phyloP scores from a whole-genome alignment of 768 basidiomycete genomes.

The Albatrellus ellisii region DNA sequence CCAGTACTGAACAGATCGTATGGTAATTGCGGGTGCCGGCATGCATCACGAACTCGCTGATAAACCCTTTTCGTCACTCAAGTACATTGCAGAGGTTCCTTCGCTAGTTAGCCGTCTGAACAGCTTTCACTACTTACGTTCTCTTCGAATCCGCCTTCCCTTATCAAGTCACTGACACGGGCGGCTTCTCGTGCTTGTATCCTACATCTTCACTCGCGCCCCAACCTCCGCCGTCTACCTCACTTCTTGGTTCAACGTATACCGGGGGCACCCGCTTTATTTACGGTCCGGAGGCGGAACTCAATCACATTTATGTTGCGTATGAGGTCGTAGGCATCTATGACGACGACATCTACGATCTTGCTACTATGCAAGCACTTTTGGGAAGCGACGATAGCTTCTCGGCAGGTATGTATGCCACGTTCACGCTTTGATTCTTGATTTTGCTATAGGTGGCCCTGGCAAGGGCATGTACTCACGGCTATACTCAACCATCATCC shows the following conservation, averaged over 20 bases:
- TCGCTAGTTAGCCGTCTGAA: conserved; percentile 15
- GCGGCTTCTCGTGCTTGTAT: conserved; percentile 68
- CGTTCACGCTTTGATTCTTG: background rate
- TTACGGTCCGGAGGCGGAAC: conserved; percentile 46
- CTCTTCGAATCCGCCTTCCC: conserved; percentile 31
- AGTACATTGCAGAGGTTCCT: conserved; percentile 20
- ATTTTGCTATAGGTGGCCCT: conserved; percentile 54
- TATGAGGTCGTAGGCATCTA: conserved; percentile 87
- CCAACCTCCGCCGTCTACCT: conserved; percentile 5
- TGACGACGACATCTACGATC: conserved; percentile 83
- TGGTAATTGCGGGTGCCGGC: conserved; percentile 91
- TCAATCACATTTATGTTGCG: conserved; percentile 86
- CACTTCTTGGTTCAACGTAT: conserved; percentile 45
- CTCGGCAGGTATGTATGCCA: conserved; percentile 56
- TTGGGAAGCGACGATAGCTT: conserved; percentile 96
- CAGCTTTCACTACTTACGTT: conserved; percentile 45
- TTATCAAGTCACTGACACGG: conserved; percentile 58
- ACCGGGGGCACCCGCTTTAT: conserved; percentile 77
- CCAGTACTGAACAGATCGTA: conserved; percentile 89
- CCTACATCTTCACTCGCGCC: conserved; percentile 17
- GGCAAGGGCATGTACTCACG: conserved; percentile 99
- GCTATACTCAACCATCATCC: conserved; percentile 90
- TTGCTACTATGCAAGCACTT: conserved; percentile 95
- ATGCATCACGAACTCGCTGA: conserved; percentile 79
- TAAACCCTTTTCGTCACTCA: conserved; percentile 67